Conservation (phyloP, 176 grass and related monocot genomes). For the Zea luxurians region DNA sequence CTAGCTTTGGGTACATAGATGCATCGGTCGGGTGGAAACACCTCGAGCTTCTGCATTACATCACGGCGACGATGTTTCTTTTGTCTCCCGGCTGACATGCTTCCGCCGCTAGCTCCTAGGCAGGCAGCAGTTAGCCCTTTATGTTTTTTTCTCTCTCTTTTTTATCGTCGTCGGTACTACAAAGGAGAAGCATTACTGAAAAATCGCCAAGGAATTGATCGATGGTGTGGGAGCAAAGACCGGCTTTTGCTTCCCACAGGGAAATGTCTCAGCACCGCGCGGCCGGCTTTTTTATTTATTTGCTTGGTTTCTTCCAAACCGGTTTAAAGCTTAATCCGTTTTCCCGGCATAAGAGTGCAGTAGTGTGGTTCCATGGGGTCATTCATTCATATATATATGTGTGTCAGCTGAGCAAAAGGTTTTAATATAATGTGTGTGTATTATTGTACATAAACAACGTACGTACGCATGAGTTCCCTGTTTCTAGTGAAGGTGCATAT, state of each 20-base stretch:
- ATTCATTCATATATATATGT: not conserved
- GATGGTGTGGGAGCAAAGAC: slow-evolving; percentile 23
- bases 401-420: not conserved
- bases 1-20: slow-evolving; percentile 22
- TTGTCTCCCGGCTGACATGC: slow-evolving; percentile 34
- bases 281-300: not conserved
- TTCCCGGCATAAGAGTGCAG: not conserved
- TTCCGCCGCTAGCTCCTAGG: too few species aligned
- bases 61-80: slow-evolving; percentile 47
- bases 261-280: not conserved
- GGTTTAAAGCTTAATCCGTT: not conserved
- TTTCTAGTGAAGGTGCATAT: not conserved
- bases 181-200: slow-evolving; percentile 36
- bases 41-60: slow-evolving; percentile 41
- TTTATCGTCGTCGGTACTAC: slow-evolving; percentile 19
- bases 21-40: slow-evolving; percentile 29
- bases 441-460: not conserved
- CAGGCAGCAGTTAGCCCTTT: not conserved
- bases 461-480: not conserved
- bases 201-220: slow-evolving; percentile 34
- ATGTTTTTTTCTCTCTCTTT: not conserved
- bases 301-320: not conserved
- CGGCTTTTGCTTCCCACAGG: slow-evolving; percentile 51
- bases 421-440: not conserved
- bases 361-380: not conserved